These are phyloP conservation scores for Capniomyces stellatus DNA, from an alignment of 371 early-diverging fungal species.

Conservation along the genomic window DNA sequence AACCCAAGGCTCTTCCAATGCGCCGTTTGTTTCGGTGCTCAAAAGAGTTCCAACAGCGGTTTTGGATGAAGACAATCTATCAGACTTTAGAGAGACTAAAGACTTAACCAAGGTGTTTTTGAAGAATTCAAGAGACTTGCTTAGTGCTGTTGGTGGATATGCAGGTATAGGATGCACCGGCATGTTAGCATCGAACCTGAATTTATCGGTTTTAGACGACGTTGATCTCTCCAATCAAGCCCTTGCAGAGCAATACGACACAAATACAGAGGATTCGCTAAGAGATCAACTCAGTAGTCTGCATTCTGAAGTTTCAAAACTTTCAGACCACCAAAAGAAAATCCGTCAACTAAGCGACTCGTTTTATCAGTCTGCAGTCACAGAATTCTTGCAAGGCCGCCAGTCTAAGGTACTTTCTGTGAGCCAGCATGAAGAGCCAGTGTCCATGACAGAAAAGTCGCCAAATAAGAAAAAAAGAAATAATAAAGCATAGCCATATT, in stretches of 20 bases:
- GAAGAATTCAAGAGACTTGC: background rate
- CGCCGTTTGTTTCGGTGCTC: background rate
- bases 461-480: too few relatives aligned
- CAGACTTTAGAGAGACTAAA: background rate
- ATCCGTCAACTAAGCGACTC: constrained; percentile 23
- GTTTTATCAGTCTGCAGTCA: constrained; percentile 23
- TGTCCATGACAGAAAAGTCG: too few relatives aligned
- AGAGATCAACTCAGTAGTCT: background rate
- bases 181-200: background rate
- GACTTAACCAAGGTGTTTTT: background rate
- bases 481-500: too few relatives aligned
- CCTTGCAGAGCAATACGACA: background rate
- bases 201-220: background rate
- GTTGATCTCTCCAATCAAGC: background rate
- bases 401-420: background rate
- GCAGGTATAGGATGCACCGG: background rate
- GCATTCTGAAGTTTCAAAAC: background rate
- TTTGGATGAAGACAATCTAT: background rate
- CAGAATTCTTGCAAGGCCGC: constrained; percentile 17
- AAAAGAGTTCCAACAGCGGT: background rate
- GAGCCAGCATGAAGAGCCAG: too few relatives aligned
- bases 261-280: background rate
- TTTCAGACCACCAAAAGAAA: constrained; percentile 17
- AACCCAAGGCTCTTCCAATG: background rate
- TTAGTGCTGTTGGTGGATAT: background rate